These are phyloP conservation scores for Dillenia turbinata DNA, from an alignment of 164 flowering plant species.

Conservation along the genomic window DNA sequence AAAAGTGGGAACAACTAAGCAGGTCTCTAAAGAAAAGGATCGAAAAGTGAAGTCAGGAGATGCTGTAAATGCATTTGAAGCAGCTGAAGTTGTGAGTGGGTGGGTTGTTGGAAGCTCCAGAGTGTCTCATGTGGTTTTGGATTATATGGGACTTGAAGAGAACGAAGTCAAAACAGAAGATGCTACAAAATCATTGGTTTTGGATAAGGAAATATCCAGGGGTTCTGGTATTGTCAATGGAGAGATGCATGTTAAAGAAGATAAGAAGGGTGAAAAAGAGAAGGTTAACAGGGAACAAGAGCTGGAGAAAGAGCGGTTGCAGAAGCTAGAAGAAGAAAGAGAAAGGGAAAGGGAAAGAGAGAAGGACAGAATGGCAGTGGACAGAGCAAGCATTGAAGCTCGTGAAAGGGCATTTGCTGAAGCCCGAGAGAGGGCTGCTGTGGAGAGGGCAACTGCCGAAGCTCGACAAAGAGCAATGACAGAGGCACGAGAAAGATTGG, in stretches of 20 bases:
- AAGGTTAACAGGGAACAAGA: slow-evolving; percentile 28
- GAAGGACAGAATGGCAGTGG: slow-evolving; percentile 51
- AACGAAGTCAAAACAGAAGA: slow-evolving; percentile 8
- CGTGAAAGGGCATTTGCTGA: slow-evolving; percentile 80
- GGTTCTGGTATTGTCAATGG: slow-evolving; percentile 10
- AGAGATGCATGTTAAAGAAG: slow-evolving; percentile 10
- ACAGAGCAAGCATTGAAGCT: slow-evolving; percentile 84
- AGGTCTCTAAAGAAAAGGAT: not conserved
- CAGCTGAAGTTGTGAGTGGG: not conserved
- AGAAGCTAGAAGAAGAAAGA: slow-evolving; percentile 33
- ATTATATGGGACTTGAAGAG: slow-evolving; percentile 9
- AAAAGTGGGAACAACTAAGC: slow-evolving; percentile 6
- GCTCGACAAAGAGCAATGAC: slow-evolving; percentile 45
- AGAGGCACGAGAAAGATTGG: slow-evolving; percentile 50
- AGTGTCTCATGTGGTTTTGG: not conserved
- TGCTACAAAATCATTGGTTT: slow-evolving; percentile 6
- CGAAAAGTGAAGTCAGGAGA: not conserved
- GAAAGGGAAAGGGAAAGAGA: slow-evolving; percentile 40
- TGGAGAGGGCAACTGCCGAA: slow-evolving; percentile 61
- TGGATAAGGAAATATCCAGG: slow-evolving; percentile 16
- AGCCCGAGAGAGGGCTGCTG: slow-evolving; percentile 63
- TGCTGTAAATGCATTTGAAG: not conserved
- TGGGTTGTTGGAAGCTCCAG: slow-evolving; percentile 2
- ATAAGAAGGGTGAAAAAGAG: slow-evolving; percentile 22
- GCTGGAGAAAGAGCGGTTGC: slow-evolving; percentile 30